phyloP scores from a whole-genome alignment of 176 grass and related monocot species.

The Cenchrus americanus region DNA sequence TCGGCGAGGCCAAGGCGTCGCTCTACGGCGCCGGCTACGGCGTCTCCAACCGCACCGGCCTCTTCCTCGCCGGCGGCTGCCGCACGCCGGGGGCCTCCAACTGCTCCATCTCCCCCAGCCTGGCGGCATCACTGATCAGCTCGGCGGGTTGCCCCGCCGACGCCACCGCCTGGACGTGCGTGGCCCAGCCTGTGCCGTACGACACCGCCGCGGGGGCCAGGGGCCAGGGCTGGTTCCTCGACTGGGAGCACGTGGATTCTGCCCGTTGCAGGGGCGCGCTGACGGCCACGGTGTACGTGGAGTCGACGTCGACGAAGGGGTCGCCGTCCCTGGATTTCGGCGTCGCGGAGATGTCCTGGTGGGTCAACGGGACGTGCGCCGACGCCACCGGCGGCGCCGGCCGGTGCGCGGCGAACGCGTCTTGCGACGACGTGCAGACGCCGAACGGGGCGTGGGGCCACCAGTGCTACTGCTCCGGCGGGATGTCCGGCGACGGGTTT shows the following conservation, averaged over 20 bases:
- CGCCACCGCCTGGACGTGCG: constrained; percentile 34
- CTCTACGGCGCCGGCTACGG: constrained; percentile 54
- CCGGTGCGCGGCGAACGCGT: constrained; percentile 47
- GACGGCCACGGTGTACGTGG: constrained; percentile 20
- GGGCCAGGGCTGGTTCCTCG: neutral
- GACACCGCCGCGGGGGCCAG: accelerated
- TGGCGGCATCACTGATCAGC: neutral
- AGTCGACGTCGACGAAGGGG: accelerated
- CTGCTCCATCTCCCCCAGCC: neutral
- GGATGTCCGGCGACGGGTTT: constrained; percentile 69
- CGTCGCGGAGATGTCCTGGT: constrained; percentile 62
- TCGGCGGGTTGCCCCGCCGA: neutral
- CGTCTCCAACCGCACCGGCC: constrained; percentile 32
- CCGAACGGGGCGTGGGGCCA: neutral
- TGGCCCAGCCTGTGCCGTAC: neutral
- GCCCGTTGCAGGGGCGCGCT: neutral
- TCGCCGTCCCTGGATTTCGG: constrained; percentile 20
- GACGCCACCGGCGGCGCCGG: neutral
- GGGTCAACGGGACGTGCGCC: constrained; percentile 60
- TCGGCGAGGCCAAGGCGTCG: neutral
- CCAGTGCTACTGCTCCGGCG: constrained; percentile 32
- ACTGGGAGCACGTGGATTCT: accelerated
- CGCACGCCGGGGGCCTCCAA: accelerated
- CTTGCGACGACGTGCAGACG: neutral
- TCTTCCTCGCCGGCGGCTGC: constrained; percentile 40